These are phyloP conservation scores for Quercus mongolica DNA, from an alignment of 306 rosid genomes.

Conservation along the genomic window DNA sequence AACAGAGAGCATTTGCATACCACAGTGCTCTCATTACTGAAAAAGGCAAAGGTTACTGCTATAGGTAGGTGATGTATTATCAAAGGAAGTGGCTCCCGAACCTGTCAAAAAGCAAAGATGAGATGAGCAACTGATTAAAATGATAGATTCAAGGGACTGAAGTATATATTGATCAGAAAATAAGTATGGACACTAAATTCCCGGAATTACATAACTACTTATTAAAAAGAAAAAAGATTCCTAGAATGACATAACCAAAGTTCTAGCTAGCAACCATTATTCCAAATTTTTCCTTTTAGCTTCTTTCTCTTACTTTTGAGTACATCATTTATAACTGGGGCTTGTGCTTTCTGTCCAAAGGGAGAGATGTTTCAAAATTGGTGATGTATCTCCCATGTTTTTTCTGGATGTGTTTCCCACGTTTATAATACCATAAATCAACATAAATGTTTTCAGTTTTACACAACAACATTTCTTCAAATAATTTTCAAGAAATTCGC, in stretches of 20 bases:
- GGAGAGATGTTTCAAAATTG: background rate
- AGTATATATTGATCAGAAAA: background rate
- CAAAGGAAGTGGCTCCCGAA: constrained; percentile 81
- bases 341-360: background rate
- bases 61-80: constrained; percentile 89
- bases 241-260: background rate
- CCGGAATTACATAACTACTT: background rate
- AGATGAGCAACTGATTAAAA: background rate
- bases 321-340: background rate
- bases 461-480: background rate
- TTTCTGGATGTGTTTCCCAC: background rate
- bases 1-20: constrained; percentile 31
- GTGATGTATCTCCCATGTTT: background rate
- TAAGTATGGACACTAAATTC: background rate
- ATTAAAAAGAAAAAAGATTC: no score
- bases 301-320: background rate
- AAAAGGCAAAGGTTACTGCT: constrained; percentile 88
- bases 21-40: constrained; percentile 59
- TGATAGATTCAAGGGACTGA: background rate
- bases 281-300: background rate
- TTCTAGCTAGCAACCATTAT: background rate
- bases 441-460: no score
- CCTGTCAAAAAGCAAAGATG: constrained; percentile 45
- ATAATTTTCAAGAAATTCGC: background rate
- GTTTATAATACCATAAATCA: background rate